Base-by-base conservation (phyloP, 2,329 filamentous ascomycete genomes). In the Tolypocladium paradoxum region DNA sequence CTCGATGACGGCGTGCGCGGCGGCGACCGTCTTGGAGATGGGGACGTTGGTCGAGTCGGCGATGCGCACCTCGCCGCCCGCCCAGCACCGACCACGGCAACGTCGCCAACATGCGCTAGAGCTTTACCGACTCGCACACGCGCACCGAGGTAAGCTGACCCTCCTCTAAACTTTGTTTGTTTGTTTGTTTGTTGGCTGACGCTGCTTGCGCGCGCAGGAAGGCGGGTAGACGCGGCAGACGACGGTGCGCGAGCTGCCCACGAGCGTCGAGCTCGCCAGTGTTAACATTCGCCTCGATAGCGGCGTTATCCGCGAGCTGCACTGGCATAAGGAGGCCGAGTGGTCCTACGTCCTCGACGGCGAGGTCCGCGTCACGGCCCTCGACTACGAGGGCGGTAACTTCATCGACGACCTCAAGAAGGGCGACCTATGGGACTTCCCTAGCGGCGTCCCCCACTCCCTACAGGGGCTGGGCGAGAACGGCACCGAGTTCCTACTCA, bases 361-460 rank as follows among this genome's bases (percentile, higher is more conserved):
- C 50, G 76, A 78, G 54, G 84, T 87, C 22, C 81, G 87, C 51
- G 79, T 90, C 50, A 88, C 85, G 0, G 86, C 83, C 1, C 76
- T 90, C 20, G 85, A 90, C 67, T 81, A 84, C 43, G 84, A 91
- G 56, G 87, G 87, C 11, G 82, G 87, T 56, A 87, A 82, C 57
- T 90, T 89, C 65, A 79, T 90, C 56, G 87, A 90, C 58, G 87
- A 91, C 62, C 69, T 91, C 24, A 78, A 82, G 62, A 84, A 87
- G 62, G 88, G 88, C 5, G 88, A 91, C 59, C 67, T 91, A 7
- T 91, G 86, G 87, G 91, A 88, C 62, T 91, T 91, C 70, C 87
- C 87, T 24, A 82, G 83, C 12, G 87, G 87, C 7, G 78, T 90
- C 35, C 87, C 87, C 12, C 87, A 91, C 66, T 88, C 85, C 0